Evolutionary conservation across 768 basidiomycete species (phyloP).

Genomic region (Hericium erinaceus): DNA sequence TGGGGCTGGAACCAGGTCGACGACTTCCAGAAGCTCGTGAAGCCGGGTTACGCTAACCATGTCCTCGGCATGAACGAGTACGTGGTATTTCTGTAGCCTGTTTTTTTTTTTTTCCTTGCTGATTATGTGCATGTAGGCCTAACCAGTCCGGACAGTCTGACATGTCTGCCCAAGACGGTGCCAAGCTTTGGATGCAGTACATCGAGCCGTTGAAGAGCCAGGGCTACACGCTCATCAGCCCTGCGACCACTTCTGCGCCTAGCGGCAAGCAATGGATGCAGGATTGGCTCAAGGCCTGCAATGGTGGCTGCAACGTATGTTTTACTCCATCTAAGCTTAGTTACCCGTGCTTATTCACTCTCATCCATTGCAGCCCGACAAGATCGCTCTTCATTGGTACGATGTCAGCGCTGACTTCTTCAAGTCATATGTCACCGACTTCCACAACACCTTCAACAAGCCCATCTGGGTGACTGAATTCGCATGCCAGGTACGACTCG

Average conservation of each 20-base stretch:
- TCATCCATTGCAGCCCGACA: conserved; percentile 35
- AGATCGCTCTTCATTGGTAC: conserved; percentile 63
- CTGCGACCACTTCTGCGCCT: conserved; percentile 57
- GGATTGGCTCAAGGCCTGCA: conserved; percentile 45
- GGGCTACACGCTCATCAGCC: conserved; percentile 54
- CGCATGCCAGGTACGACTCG: conserved; percentile 43
- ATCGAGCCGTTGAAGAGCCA: conserved; percentile 44
- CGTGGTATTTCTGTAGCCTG: conserved; percentile 14
- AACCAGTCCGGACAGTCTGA: conserved; percentile 56
- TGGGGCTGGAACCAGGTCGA: conserved; percentile 51
- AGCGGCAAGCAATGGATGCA: conserved; percentile 57
- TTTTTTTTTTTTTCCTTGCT: conserved; percentile 25
- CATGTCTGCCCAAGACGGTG: conserved; percentile 41
- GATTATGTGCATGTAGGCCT: conserved; percentile 38
- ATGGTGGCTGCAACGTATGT: conserved; percentile 41
- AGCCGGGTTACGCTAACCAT: conserved; percentile 39
- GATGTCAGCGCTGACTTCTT: conserved; percentile 39
- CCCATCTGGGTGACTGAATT: conserved; percentile 62
- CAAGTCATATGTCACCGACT: conserved; percentile 38
- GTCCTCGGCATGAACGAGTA: conserved; percentile 73
- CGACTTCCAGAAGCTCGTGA: conserved; percentile 39
- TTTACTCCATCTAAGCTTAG: not conserved
- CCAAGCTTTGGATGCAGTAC: conserved; percentile 48
- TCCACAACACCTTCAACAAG: conserved; percentile 33
- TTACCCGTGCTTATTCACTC: not conserved